Evolutionary conservation across 192 early-diverging fungal genomes (phyloP).

Genomic region (Mortierella antarctica): DNA sequence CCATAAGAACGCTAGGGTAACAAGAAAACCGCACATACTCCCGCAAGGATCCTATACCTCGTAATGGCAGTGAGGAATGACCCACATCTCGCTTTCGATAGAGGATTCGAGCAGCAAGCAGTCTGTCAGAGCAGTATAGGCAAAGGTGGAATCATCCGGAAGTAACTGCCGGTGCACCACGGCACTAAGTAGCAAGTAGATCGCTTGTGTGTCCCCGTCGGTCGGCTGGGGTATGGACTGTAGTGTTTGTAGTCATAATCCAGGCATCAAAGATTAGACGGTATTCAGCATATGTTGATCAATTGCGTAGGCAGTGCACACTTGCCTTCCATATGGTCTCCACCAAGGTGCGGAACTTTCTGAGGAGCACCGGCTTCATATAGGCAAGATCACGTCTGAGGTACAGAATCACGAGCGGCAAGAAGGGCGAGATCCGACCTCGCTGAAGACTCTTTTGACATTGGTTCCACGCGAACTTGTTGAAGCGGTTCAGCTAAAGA

Average conservation of each 20-base stretch:
- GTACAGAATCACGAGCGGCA: slow-evolving; percentile 54
- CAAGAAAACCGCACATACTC: background rate
- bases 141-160: slow-evolving; percentile 46
- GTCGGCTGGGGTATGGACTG: slow-evolving; percentile 35
- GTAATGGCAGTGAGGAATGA: slow-evolving; percentile 54
- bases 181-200: slow-evolving; percentile 52
- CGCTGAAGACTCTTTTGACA: slow-evolving; percentile 44
- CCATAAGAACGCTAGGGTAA: background rate
- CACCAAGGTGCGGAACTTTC: slow-evolving; percentile 38
- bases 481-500: slow-evolving; percentile 52
- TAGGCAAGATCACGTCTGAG: slow-evolving; percentile 54
- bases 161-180: slow-evolving; percentile 52
- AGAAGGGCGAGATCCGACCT: slow-evolving; percentile 49
- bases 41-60: slow-evolving; percentile 28
- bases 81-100: slow-evolving; percentile 55
- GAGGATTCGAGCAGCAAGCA: slow-evolving; percentile 47
- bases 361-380: slow-evolving; percentile 46
- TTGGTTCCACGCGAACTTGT: slow-evolving; percentile 58
- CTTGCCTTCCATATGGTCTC: slow-evolving; percentile 54
- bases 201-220: slow-evolving; percentile 42
- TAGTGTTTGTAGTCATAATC: background rate
- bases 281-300: background rate
- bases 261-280: background rate
- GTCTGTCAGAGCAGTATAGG: slow-evolving; percentile 50
- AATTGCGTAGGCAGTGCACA: background rate